Conservation (phyloP, 2,329 filamentous ascomycete genomes). For the Hypoxylon sp. region DNA sequence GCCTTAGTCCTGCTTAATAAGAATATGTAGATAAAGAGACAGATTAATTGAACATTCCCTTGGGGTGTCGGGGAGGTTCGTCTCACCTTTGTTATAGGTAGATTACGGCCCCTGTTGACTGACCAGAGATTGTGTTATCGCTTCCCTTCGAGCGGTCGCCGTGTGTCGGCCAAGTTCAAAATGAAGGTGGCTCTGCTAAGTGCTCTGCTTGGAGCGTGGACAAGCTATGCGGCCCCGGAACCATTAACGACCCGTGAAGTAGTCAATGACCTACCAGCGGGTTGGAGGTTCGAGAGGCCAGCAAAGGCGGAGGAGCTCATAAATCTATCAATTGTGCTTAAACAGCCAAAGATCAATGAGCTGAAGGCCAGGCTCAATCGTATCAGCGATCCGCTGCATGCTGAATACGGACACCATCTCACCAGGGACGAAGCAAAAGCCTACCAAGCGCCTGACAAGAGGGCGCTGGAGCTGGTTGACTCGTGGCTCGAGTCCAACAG, state of each 20-base stretch:
- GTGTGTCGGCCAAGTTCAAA: background rate
- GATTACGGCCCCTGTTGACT: background rate
- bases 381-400: slow-evolving; percentile 41
- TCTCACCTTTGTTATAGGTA: slow-evolving; percentile 1
- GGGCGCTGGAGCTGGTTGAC: slow-evolving; percentile 54
- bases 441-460: slow-evolving; percentile 54
- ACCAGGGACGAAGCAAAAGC: slow-evolving; percentile 53
- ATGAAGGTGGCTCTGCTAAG: slow-evolving; percentile 20
- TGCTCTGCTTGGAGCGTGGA: slow-evolving; percentile 26
- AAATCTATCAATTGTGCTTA: slow-evolving; percentile 49
- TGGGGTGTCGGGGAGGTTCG: background rate
- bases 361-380: slow-evolving; percentile 48
- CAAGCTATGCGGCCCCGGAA: slow-evolving; percentile 17
- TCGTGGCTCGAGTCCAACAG: slow-evolving; percentile 58
- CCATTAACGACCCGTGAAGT: slow-evolving; percentile 21
- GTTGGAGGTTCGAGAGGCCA: slow-evolving; percentile 47
- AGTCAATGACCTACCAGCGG: slow-evolving; percentile 42
- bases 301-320: slow-evolving; percentile 48
- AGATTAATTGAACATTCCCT: slow-evolving; percentile 5
- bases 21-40: slow-evolving; percentile 1
- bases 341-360: slow-evolving; percentile 49
- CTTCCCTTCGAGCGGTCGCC: background rate
- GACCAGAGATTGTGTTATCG: background rate
- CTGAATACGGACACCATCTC: slow-evolving; percentile 51
- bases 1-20: background rate